Evolutionary conservation across 1,139 yeast genomes (phyloP), one percentile per base, ranked within the genome.

Genomic region (Meyerozyma sp.): DNA sequence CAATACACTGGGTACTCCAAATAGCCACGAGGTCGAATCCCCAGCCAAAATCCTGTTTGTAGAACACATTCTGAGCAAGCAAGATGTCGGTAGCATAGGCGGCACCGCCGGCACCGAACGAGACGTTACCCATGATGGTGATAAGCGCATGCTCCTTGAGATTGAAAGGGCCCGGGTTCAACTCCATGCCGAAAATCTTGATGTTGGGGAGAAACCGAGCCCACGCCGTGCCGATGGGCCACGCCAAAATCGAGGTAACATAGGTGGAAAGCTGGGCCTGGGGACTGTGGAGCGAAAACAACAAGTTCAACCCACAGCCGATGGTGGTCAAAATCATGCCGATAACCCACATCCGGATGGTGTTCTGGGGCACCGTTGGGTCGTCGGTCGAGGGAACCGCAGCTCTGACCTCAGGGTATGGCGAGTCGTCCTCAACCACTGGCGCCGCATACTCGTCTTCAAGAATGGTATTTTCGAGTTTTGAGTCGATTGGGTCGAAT

Each of bases 391-490:
- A 73, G 2, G 86, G 84, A 34, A 82, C 86, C 4, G 86, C 74
- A 5, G 86, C 85, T 55, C 88, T 71, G 36, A 82, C 89, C 57
- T 82, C 88, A 0, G 86, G 81, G 56, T 79, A 80, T 8, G 85
- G 83, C 18, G 84, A 79, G 55, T 82, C 82, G 53, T 78, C 74
- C 54, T 69, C 75, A 27, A 69, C 73, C 13, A 52, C 51, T 35
- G 68, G 54, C 46, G 69, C 73, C 41, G 80, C 70, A 54, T 73
- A 73, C 14, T 68, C 76, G 50, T 72, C 77, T 29, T 57, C 61
- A 23, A 61, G 61, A 34, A 56, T 48, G 10, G 51, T 49, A 13
- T 49, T 46, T n/a, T 50, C 48, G 27, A 52, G 41, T 18, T 42
- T 38, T 10, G 46, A 43, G 36, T 46, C 45, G 36, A 47, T 42